phyloP scores from a whole-genome alignment of 1,284 basidiomycete genomes.

The Mycena citricolor region DNA sequence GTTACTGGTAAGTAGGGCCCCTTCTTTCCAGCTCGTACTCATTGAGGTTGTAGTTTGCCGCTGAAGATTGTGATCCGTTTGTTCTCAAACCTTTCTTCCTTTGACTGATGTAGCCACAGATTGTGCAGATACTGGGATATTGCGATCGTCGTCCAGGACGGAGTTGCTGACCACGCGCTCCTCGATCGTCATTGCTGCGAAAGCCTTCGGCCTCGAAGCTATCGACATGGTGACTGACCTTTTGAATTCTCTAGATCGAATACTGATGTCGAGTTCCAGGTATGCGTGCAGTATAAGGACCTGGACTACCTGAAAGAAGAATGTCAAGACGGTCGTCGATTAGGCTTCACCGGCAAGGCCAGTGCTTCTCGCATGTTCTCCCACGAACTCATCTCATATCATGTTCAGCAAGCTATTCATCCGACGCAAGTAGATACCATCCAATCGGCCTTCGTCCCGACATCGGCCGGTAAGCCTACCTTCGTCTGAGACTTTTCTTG shows the following conservation, averaged over 20 bases:
- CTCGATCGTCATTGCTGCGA: constrained; percentile 80
- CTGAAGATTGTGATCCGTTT: constrained; percentile 81
- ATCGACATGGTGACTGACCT: constrained; percentile 76
- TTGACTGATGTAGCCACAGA: constrained; percentile 39
- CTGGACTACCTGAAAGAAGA: constrained; percentile 69
- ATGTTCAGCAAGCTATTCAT: constrained; percentile 89
- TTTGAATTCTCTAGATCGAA: constrained; percentile 46
- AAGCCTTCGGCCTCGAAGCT: constrained; percentile 80
- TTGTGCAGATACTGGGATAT: constrained; percentile 85
- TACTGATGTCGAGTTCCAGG: constrained; percentile 47
- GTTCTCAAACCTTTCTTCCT: constrained; percentile 6
- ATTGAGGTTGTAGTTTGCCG: constrained; percentile 65
- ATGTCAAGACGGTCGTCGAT: constrained; percentile 71
- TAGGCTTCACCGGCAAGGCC: constrained; percentile 89
- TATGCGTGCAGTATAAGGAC: constrained; percentile 90
- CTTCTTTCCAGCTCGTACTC: constrained; percentile 23
- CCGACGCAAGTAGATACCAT: constrained; percentile 82
- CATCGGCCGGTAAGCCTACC: constrained; percentile 53
- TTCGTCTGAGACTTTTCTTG: background rate
- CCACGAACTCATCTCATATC: background rate
- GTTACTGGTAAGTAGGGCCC: constrained; percentile 54
- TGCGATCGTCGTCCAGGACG: constrained; percentile 70
- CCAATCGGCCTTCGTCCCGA: constrained; percentile 80
- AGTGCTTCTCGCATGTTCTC: constrained; percentile 33
- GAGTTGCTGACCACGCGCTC: constrained; percentile 89